Base-by-base conservation (phyloP, 2,329 filamentous ascomycete species). In the Scedosporium dehoogii region DNA sequence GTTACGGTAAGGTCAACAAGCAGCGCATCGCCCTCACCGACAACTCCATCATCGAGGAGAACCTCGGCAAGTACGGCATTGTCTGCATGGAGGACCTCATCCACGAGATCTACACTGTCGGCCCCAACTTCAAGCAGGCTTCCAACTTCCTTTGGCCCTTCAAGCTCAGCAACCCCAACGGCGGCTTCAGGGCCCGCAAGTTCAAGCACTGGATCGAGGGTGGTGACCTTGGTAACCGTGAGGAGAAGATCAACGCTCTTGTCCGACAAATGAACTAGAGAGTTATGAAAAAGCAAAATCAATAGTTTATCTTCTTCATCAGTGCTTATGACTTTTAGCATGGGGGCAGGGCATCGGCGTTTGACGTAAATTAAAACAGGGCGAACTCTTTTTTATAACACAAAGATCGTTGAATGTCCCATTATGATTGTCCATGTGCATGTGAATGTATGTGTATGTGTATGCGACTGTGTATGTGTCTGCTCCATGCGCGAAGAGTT, bases 81-180 rank as follows among this genome's bases (percentile, higher is more conserved):
- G 91, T 99, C 84, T 99, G 94, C 78, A 91, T 97, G 79, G 94
- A 99, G 84, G 94, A 99, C 82, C 83, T 99, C 71, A 92, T 99
- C 80, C 94, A 99, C 85, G 94, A 99, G 86, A 96, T 96, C 83
- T 93, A 87, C 86, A 96, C 92, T 64, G 94, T 97, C 70, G 93
- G 94, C 76, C 93, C 93, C 84, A 97, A 97, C 88, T 96, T 94
- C 90, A 97, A 97, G 89, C 92, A 97, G 84, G 92, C 91, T 74
- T 86, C 88, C 83, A 99, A 97, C 89, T 97, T 97, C 88, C 83
- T 97, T 71, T 99, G 94, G 94, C 94, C 94, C 76, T 99, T 99
- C 88, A 97, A 99, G 90, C 90, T 99, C 71, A 92, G 87, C 86
- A 97, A 96, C 87, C 94, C 94, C 76, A 97, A 82, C 72, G 94